These are phyloP conservation scores for Serpula lacrymans DNA, from an alignment of 768 basidiomycete genomes.

Conservation along the genomic window DNA sequence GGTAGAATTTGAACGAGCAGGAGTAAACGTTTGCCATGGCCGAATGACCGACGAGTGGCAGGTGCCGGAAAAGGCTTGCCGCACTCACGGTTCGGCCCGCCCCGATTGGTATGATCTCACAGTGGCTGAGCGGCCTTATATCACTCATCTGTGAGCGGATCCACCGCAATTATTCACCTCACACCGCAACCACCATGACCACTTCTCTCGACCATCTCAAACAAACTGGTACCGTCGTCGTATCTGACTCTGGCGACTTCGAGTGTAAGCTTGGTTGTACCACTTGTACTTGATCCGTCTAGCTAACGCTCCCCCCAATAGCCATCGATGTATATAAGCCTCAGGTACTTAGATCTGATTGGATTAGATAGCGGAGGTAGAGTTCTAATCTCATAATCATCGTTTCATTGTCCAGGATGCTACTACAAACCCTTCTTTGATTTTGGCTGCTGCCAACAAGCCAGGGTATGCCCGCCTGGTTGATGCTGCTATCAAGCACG, in stretches of 20 bases:
- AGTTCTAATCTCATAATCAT: background rate
- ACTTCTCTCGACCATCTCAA: slow-evolving; percentile 84
- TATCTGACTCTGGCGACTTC: slow-evolving; percentile 97
- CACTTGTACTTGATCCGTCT: slow-evolving; percentile 1
- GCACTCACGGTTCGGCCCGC: background rate
- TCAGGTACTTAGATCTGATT: slow-evolving; percentile 47
- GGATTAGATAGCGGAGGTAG: too few species aligned
- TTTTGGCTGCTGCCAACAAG: slow-evolving; percentile 91
- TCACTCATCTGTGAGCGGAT: too few species aligned
- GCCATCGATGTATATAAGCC: slow-evolving; percentile 97
- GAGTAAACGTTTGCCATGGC: slow-evolving; percentile 4
- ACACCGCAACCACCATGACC: slow-evolving; percentile 52
- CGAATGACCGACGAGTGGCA: too few species aligned
- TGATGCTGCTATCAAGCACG: slow-evolving; percentile 68
- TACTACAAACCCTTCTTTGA: slow-evolving; percentile 95
- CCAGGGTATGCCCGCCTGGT: slow-evolving; percentile 80
- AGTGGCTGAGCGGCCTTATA: slow-evolving; percentile 4
- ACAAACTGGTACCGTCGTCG: slow-evolving; percentile 91
- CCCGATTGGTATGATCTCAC: slow-evolving; percentile 8
- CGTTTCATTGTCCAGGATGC: slow-evolving; percentile 62
- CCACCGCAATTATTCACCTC: slow-evolving; percentile 2
- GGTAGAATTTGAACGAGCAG: too few species aligned
- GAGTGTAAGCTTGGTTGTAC: slow-evolving; percentile 58
- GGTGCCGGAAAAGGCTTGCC: slow-evolving; percentile 4
- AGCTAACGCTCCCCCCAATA: slow-evolving; percentile 33